Conservation (phyloP, 192 early-diverging fungal species). For the Chytriomyces confervae region DNA sequence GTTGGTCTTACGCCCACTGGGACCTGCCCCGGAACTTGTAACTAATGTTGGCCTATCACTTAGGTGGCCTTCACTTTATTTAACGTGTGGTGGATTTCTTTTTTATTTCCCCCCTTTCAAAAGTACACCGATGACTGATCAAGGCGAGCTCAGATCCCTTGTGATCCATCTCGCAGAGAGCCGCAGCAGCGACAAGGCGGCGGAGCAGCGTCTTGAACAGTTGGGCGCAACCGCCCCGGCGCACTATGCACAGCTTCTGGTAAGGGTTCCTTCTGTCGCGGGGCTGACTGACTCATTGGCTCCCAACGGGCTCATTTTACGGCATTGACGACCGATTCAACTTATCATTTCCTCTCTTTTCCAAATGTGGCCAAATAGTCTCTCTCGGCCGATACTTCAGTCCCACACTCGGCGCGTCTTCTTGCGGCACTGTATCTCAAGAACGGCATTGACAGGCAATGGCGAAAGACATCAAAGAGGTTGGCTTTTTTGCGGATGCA, state of each 20-base stretch:
- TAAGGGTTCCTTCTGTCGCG: background rate
- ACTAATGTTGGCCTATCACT: no score
- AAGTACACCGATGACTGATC: no score
- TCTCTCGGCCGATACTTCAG: conserved; percentile 71
- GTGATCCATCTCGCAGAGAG: background rate
- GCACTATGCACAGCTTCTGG: conserved; percentile 17
- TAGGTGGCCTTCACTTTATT: no score
- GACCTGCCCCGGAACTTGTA: no score
- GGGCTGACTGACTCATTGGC: background rate
- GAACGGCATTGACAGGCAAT: conserved; percentile 90
- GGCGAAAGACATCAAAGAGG: conserved; percentile 75
- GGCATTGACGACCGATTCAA: background rate
- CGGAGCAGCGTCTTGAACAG: no score
- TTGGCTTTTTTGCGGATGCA: conserved; percentile 28
- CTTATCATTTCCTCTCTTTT: background rate
- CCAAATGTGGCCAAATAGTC: conserved; percentile 51
- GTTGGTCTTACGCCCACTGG: no score
- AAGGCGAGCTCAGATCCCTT: background rate
- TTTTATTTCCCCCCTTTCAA: no score
- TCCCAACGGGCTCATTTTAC: background rate
- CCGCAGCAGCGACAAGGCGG: no score
- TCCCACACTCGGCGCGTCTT: conserved; percentile 71
- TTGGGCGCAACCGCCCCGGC: background rate
- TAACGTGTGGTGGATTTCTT: no score
- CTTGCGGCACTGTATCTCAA: conserved; percentile 83